phyloP scores from a whole-genome alignment of 1,139 yeast species.

The Yamadazyma kanchanaburiensis region DNA sequence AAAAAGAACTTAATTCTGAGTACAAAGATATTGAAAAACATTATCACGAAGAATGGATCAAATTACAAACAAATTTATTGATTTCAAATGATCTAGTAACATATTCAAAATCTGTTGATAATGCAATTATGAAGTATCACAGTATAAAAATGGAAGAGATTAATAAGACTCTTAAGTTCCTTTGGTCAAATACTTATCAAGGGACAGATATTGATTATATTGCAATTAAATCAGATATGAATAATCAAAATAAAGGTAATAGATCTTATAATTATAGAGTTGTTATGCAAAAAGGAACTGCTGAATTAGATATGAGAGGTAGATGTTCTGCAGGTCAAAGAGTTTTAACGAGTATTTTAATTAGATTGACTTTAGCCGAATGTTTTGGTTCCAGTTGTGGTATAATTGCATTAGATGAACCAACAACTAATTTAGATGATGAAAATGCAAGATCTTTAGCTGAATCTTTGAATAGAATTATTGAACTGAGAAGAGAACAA shows the following conservation, averaged over 20 bases:
- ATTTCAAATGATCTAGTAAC: slow-evolving; percentile 84
- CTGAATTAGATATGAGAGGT: slow-evolving; percentile 96
- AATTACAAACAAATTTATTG: slow-evolving; percentile 70
- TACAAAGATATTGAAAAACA: slow-evolving; percentile 62
- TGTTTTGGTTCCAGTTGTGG: slow-evolving; percentile 96
- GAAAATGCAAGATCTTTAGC: slow-evolving; percentile 91
- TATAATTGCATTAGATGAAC: slow-evolving; percentile 94
- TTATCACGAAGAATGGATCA: slow-evolving; percentile 71
- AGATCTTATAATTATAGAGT: slow-evolving; percentile 89
- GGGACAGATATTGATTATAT: slow-evolving; percentile 96
- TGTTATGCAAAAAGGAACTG: slow-evolving; percentile 90
- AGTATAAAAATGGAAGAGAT: slow-evolving; percentile 90
- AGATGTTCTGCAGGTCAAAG: slow-evolving; percentile 98
- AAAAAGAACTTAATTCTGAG: slow-evolving; percentile 63
- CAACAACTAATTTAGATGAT: slow-evolving; percentile 91
- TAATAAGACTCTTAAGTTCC: slow-evolving; percentile 79
- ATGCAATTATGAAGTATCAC: slow-evolving; percentile 92
- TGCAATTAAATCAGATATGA: slow-evolving; percentile 77
- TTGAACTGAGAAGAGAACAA: slow-evolving; percentile 71
- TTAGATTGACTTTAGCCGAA: slow-evolving; percentile 89
- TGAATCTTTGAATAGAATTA: slow-evolving; percentile 69
- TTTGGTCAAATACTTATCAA: slow-evolving; percentile 92
- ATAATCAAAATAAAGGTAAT: slow-evolving; percentile 53
- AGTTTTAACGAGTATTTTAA: slow-evolving; percentile 88
- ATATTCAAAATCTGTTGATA: slow-evolving; percentile 82